A percentile compares a stretch with the other conserved stretches of the same genome.
These are phyloP conservation scores for Psilocybe subaeruginosa DNA, from an alignment of 768 basidiomycete species.

Conservation along the genomic window DNA sequence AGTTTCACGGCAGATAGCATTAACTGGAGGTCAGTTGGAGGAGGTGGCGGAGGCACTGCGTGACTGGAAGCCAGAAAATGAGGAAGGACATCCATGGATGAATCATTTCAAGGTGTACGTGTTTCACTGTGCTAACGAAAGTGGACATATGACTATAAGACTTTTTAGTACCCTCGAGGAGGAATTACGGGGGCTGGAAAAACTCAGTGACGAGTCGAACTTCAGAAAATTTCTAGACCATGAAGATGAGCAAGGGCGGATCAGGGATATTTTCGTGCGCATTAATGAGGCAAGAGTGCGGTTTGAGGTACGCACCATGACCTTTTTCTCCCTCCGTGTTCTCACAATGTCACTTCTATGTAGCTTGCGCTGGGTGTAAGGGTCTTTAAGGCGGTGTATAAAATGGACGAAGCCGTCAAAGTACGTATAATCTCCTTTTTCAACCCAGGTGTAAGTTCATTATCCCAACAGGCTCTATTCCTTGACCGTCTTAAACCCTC, in stretches of 20 bases:
- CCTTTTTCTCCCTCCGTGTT: background rate
- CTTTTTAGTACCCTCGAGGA: slow-evolving; percentile 11
- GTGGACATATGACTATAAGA: background rate
- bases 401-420: slow-evolving; percentile 8
- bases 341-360: background rate
- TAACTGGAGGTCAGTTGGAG: slow-evolving; percentile 13
- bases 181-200: slow-evolving; percentile 10
- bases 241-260: slow-evolving; percentile 17
- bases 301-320: slow-evolving; percentile 13
- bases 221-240: slow-evolving; percentile 15
- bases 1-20: slow-evolving; percentile 10
- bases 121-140: background rate
- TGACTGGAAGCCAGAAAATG: slow-evolving; percentile 7
- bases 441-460: background rate
- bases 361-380: slow-evolving; percentile 15
- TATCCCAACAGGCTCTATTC: slow-evolving; percentile 8
- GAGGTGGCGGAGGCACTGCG: slow-evolving; percentile 13
- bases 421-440: background rate
- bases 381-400: slow-evolving; percentile 13
- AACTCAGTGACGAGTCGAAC: slow-evolving; percentile 11
- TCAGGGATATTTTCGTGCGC: slow-evolving; percentile 18
- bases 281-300: slow-evolving; percentile 18
- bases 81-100: slow-evolving; percentile 9
- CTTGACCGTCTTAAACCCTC: slow-evolving; percentile 15
- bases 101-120: slow-evolving; percentile 15